phyloP scores from a whole-genome alignment of 1,139 yeast species.

The Taphrina wiesneri region DNA sequence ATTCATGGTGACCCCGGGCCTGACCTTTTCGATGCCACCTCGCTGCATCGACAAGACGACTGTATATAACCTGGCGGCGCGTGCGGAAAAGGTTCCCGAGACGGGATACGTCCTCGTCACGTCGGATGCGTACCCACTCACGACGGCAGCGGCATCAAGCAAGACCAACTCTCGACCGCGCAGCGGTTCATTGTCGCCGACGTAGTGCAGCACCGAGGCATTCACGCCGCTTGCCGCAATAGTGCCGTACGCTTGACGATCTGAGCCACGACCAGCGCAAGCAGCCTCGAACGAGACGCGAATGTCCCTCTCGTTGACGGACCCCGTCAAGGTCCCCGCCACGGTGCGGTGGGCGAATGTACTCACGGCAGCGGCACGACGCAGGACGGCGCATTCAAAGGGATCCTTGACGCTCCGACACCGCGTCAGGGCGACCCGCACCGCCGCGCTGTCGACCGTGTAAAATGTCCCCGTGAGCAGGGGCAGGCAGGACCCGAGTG shows the following conservation, averaged over 20 bases:
- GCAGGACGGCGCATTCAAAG: conserved; percentile 72
- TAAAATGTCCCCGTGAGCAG: conserved; percentile 1
- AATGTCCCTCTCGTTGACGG: conserved; percentile 81
- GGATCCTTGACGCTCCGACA: conserved; percentile 74
- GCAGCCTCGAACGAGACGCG: conserved; percentile 96
- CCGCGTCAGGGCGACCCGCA: too few species aligned
- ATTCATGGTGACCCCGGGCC: too few species aligned
- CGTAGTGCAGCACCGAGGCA: conserved; percentile 88
- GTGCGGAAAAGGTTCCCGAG: conserved; percentile 83
- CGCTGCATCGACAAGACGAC: conserved; percentile 83
- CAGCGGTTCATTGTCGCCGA: conserved; percentile 65
- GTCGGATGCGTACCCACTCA: conserved; percentile 89
- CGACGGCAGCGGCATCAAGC: conserved; percentile 96
- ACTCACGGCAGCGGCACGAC: conserved; percentile 77
- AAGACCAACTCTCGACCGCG: conserved; percentile 64
- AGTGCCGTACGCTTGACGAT: conserved; percentile 86
- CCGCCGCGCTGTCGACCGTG: conserved; percentile 9
- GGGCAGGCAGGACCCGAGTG: neutral
- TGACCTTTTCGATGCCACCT: conserved; percentile 65
- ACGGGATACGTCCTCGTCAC: conserved; percentile 95
- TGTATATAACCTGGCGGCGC: conserved; percentile 77
- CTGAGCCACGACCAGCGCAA: conserved; percentile 90
- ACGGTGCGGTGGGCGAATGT: conserved; percentile 69
- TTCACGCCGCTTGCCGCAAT: conserved; percentile 92
- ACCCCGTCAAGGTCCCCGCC: conserved; percentile 44